Evolutionary conservation across 2,329 filamentous ascomycete genomes (phyloP), one percentile per base, ranked within the genome.

Genomic region (Alternaria solani): DNA sequence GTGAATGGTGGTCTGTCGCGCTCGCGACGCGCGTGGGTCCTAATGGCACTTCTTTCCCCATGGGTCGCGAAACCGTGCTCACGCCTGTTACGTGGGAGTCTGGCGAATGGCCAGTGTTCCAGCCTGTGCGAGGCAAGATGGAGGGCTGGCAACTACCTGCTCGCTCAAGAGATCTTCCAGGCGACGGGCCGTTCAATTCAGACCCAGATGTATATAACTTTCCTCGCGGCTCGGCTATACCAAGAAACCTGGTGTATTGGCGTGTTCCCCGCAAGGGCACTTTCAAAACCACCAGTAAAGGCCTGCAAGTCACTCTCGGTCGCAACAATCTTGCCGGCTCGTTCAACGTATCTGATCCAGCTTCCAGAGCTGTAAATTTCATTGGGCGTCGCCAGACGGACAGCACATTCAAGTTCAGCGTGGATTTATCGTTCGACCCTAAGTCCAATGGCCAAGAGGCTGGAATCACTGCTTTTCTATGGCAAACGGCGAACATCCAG

Each of bases 181-280:
- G 81, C 5, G 55, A 43, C 9, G 63, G 67, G 0, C 79, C 80
- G 0, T 82, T 82, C 46, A 78, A 81, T 36, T 66, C 72, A 6
- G 79, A 79, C 8, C 76, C 78, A 1, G 84, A 87, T 61, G 57
- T 67, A n/a, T 65, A 83, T 25, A 78, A 82, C 46, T 87, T 87
- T 65, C 58, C 68, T 2, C 77, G 80, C 0, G 79, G 78, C 0
- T 79, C 78, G 0, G 54, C 64, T 0, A 68, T 88, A 0, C 85
- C 86, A 0, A 72, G 75, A 0, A 82, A 88, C 59, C 82, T 88
- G 53, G 78, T 84, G 0, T 77, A 85, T 72, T 88, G 84, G 84
- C 87, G 23, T 23, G 55, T 57, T 9, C 55, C 55, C 7, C 41
- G 55, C 25, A 39, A 42, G 1, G 55, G 48, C 14, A 39, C 46